phyloP scores from a whole-genome alignment of 441 rosid genomes.

The Bocquillonia castaneifolia region DNA sequence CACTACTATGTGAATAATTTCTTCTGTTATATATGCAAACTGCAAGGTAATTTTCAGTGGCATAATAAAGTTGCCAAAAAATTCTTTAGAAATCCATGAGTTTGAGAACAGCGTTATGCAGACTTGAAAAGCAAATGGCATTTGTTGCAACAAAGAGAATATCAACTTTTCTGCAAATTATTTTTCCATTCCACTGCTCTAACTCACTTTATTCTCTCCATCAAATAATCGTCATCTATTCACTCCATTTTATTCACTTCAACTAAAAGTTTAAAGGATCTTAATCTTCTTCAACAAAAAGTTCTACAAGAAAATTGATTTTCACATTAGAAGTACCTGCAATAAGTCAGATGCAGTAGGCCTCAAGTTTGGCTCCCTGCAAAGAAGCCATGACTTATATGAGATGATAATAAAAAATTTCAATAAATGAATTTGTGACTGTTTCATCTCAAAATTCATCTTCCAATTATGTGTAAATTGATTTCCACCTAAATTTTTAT shows the following conservation, averaged over 20 bases:
- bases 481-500: constrained; percentile 1
- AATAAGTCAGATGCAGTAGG: constrained; percentile 67
- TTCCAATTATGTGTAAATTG: neutral
- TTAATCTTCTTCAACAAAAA: constrained; percentile 16
- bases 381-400: constrained; percentile 14
- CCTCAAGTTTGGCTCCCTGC: constrained; percentile 83
- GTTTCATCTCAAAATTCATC: neutral
- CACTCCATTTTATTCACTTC: neutral
- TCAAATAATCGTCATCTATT: neutral
- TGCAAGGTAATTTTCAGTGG: neutral
- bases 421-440: neutral
- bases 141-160: neutral
- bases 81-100: neutral
- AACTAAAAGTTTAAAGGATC: neutral
- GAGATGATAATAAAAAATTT: constrained; percentile 13
- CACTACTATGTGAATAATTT: constrained; percentile 3
- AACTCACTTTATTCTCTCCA: neutral
- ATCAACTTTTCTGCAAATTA: neutral
- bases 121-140: too few species aligned
- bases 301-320: constrained; percentile 8
- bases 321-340: constrained; percentile 44
- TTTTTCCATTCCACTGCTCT: neutral
- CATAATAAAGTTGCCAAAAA: neutral
- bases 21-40: neutral
- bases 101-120: neutral